A percentile compares a stretch with the other conserved stretches of the same genome.
Conservation (phyloP, 148 eudicot genomes). For the Heliosperma pusillum region DNA sequence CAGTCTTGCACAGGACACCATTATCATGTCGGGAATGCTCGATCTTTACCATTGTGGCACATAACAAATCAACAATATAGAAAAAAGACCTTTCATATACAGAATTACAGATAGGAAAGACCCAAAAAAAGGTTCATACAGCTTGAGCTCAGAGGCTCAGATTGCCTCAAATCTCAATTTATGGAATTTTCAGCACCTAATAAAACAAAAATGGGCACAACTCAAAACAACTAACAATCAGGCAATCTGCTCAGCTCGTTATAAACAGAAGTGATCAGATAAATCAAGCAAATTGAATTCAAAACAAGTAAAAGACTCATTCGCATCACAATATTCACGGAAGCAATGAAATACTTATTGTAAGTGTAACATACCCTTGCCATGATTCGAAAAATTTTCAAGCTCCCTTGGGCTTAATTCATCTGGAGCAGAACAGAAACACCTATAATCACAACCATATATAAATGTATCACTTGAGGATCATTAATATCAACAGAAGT, state of each 20-base stretch:
- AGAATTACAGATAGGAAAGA: background rate
- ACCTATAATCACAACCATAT: slow-evolving; percentile 34
- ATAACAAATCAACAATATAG: background rate
- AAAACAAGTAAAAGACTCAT: background rate
- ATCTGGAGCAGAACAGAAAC: slow-evolving; percentile 61
- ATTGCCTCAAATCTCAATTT: background rate
- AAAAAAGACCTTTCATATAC: background rate
- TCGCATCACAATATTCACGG: background rate
- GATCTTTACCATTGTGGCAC: background rate
- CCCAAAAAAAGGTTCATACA: background rate
- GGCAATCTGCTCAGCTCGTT: background rate
- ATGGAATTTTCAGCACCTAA: background rate
- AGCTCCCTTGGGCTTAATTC: slow-evolving; percentile 53
- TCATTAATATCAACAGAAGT: background rate
- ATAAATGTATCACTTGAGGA: background rate
- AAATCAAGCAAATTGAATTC: background rate
- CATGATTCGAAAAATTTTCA: slow-evolving; percentile 39
- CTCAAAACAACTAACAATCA: background rate
- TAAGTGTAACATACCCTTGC: slow-evolving; percentile 39
- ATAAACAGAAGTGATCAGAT: background rate
- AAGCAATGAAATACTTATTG: background rate
- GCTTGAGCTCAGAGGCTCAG: background rate
- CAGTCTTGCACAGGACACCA: background rate
- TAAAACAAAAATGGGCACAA: background rate
- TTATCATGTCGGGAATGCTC: background rate